Conservation (phyloP, 2,329 filamentous ascomycete species). For the Rutstroemia sp. region DNA sequence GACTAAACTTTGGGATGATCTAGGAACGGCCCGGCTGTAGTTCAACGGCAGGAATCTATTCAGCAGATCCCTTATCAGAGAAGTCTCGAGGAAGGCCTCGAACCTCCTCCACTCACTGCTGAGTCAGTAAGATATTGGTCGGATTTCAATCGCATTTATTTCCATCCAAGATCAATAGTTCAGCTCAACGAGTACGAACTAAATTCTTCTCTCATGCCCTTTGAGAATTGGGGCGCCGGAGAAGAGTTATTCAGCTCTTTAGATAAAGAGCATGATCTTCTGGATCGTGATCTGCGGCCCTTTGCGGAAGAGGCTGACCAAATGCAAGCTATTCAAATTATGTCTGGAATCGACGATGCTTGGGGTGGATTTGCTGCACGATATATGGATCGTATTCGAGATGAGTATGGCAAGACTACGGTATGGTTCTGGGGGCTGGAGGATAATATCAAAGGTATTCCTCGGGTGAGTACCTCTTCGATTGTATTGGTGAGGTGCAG, state of each 20-base stretch:
- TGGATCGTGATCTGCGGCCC: conserved; percentile 82
- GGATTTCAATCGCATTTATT: conserved; percentile 89
- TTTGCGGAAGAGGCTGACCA: conserved; percentile 93
- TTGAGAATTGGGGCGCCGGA: conserved; percentile 68
- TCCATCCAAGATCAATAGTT: conserved; percentile 79
- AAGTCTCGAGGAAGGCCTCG: conserved; percentile 64
- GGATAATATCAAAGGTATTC: conserved; percentile 44
- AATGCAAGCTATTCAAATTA: conserved; percentile 78
- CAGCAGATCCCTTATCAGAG: conserved; percentile 68
- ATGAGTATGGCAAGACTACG: conserved; percentile 83
- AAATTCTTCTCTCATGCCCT: conserved; percentile 71
- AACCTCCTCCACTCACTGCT: conserved; percentile 56
- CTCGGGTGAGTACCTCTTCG: conserved; percentile 39
- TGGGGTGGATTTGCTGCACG: conserved; percentile 72
- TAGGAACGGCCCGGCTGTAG: conserved; percentile 59
- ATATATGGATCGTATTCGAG: conserved; percentile 70
- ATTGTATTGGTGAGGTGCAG: neutral
- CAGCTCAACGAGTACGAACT: conserved; percentile 85
- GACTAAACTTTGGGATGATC: neutral
- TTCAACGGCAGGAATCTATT: conserved; percentile 64
- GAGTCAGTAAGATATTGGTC: conserved; percentile 89
- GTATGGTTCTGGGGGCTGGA: conserved; percentile 86
- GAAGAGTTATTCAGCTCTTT: conserved; percentile 67
- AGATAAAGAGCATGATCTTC: conserved; percentile 74
- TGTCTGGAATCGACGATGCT: conserved; percentile 65